phyloP scores from a whole-genome alignment of 192 early-diverging fungal species.

The Backusella morwellensis region DNA sequence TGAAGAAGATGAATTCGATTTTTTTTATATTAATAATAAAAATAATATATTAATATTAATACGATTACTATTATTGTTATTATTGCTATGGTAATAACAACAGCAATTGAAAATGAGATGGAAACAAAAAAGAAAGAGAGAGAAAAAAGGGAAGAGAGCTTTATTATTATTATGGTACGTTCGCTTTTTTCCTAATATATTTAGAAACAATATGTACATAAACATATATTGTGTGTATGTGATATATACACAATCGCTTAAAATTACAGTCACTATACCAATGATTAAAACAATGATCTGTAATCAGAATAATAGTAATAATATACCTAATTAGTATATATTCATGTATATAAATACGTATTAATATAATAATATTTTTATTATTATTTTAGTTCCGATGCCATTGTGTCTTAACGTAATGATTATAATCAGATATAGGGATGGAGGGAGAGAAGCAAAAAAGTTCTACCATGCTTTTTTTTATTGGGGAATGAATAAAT shows the following conservation, averaged over 20 bases:
- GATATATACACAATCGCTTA: not conserved
- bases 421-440: not conserved
- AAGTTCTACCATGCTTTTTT: not conserved
- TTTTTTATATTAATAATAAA: not conserved
- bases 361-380: not conserved
- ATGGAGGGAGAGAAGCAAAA: not conserved
- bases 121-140: not conserved
- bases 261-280: not conserved
- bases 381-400: not conserved
- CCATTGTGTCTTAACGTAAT: not conserved
- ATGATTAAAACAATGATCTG: not conserved
- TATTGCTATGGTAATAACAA: not conserved
- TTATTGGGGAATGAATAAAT: constrained; percentile 1
- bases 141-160: not conserved
- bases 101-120: not conserved
- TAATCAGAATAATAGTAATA: not conserved
- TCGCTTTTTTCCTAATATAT: not conserved
- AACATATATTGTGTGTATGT: not conserved
- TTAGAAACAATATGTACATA: not conserved
- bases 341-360: not conserved
- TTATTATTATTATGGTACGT: not conserved
- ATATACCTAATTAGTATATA: not conserved
- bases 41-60: not conserved
- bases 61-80: not conserved
- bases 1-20: not conserved